Percentiles rank a stretch among this genome's conserved stretches.
Evolutionary conservation across 2,329 filamentous ascomycete genomes (phyloP).

Genomic region (Albifimbria verrucaria): DNA sequence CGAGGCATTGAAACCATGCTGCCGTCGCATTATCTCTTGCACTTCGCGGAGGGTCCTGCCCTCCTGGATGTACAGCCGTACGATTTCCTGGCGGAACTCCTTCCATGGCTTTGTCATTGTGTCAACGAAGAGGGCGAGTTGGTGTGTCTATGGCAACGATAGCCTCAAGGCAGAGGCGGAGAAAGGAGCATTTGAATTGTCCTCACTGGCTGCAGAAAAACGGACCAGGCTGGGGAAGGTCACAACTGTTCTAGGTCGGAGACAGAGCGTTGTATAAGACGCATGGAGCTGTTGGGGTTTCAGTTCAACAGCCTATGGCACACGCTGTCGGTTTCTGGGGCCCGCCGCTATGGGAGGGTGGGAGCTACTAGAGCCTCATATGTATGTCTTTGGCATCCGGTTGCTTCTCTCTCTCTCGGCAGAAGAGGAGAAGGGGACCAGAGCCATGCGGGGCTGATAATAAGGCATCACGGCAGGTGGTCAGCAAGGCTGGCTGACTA

Average conservation of each 20-base stretch:
- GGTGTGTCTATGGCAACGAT: neutral
- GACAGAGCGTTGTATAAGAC: neutral
- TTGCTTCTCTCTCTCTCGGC: neutral
- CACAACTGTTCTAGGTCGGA: too few relatives aligned
- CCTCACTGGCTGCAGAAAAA: too few relatives aligned
- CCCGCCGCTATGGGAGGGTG: neutral
- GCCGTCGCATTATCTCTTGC: slow-evolving; percentile 33
- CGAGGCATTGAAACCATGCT: slow-evolving; percentile 40
- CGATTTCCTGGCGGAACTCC: slow-evolving; percentile 31
- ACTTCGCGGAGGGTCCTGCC: slow-evolving; percentile 38
- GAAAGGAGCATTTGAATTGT: neutral
- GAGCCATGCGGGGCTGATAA: neutral
- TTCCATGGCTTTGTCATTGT: slow-evolving; percentile 45
- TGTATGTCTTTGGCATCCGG: neutral
- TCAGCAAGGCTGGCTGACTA: neutral
- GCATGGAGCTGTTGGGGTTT: neutral
- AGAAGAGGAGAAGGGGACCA: neutral
- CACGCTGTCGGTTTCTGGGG: neutral
- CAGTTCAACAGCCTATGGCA: neutral
- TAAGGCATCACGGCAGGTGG: neutral
- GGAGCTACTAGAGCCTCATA: neutral
- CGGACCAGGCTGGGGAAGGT: too few relatives aligned
- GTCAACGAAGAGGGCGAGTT: slow-evolving; percentile 5
- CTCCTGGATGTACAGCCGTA: slow-evolving; percentile 36
- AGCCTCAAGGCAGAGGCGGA: neutral